Percentiles rank a stretch among this genome's conserved stretches.
phyloP scores from a whole-genome alignment of 495 filamentous ascomycete genomes.

The Xylaria curta region DNA sequence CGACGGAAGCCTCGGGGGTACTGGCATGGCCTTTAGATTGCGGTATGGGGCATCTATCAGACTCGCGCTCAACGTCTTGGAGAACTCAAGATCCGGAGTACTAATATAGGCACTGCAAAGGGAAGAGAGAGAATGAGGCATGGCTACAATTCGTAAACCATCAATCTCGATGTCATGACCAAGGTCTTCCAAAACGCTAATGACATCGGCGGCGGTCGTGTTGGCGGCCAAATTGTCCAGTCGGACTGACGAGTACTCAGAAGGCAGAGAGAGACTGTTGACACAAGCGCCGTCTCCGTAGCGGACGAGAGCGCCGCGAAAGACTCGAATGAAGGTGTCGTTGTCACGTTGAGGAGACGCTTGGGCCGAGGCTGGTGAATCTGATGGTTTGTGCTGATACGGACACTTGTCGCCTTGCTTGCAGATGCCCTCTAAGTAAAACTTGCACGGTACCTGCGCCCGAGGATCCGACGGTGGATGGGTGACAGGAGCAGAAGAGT shows the following conservation, averaged over 20 bases:
- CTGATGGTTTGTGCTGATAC: neutral
- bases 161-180: slow-evolving; percentile 13
- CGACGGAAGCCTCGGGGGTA: slow-evolving; percentile 5
- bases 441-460: slow-evolving; percentile 28
- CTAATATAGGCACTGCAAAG: slow-evolving; percentile 17
- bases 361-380: neutral
- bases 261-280: slow-evolving; percentile 6
- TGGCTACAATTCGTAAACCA: slow-evolving; percentile 5
- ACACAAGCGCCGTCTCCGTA: slow-evolving; percentile 20
- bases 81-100: slow-evolving; percentile 6
- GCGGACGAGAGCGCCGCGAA: slow-evolving; percentile 12
- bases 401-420: neutral
- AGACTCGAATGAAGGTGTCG: neutral
- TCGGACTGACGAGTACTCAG: slow-evolving; percentile 22
- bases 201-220: slow-evolving; percentile 4
- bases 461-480: slow-evolving; percentile 15
- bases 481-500: neutral
- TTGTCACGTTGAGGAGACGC: neutral
- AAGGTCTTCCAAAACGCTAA: slow-evolving; percentile 1
- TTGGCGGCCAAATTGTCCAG: slow-evolving; percentile 3
- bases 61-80: neutral
- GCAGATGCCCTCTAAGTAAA: slow-evolving; percentile 20
- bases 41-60: neutral
- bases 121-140: neutral
- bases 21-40: neutral